Evolutionary conservation across 305 asterid species (phyloP).

Genomic region (Solanum hybrid): DNA sequence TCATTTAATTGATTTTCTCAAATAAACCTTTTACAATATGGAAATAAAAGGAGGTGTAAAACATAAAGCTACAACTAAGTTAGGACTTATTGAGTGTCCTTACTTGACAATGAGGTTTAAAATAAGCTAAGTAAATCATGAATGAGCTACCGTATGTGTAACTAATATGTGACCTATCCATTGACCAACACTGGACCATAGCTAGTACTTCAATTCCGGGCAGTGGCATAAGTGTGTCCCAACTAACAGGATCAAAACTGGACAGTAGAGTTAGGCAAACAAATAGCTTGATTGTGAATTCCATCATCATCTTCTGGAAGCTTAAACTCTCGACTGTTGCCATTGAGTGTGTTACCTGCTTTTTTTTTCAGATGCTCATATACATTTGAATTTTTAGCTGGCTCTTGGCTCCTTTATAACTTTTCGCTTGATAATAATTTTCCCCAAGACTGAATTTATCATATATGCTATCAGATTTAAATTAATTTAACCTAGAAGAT

Average conservation of each 20-base stretch:
- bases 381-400: background rate
- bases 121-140: background rate
- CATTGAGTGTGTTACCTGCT: slow-evolving; percentile 47
- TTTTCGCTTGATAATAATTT: background rate
- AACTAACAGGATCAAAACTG: background rate
- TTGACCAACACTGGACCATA: background rate
- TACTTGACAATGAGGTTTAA: background rate
- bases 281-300: background rate
- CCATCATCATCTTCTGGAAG: background rate
- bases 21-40: background rate
- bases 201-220: background rate
- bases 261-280: background rate
- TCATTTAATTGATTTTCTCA: background rate
- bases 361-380: slow-evolving; percentile 1
- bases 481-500: background rate
- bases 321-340: slow-evolving; percentile 5
- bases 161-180: background rate
- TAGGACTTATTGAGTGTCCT: background rate
- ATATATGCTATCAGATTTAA: background rate
- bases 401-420: background rate
- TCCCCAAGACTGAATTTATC: background rate
- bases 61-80: background rate
- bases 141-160: background rate
- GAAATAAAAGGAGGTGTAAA: background rate
- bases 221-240: background rate